These are phyloP conservation scores for Inga laurina DNA, from an alignment of 306 rosid species.

Conservation along the genomic window DNA sequence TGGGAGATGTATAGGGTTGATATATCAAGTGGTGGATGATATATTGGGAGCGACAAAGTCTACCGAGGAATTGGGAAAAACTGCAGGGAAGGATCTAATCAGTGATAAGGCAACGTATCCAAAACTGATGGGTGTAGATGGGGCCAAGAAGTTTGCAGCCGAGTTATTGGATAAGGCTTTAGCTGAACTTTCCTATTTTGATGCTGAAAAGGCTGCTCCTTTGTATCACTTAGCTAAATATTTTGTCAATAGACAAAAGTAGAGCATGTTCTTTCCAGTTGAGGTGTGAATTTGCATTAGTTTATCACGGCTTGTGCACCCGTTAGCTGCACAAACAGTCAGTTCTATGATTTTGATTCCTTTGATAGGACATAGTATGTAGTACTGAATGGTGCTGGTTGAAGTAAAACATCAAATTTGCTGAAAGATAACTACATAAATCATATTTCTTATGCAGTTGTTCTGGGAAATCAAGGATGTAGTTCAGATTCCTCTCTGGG, in stretches of 20 bases:
- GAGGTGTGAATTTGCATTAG: background rate
- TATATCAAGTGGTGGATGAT: conserved; percentile 49
- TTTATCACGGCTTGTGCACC: background rate
- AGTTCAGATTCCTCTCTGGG: background rate
- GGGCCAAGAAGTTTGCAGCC: conserved; percentile 22
- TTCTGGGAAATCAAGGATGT: conserved; percentile 6
- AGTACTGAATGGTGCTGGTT: background rate
- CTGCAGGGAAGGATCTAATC: conserved; percentile 40
- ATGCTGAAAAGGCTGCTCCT: conserved; percentile 16
- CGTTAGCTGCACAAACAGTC: background rate
- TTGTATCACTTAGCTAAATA: background rate
- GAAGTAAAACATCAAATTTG: background rate
- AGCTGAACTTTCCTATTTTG: background rate
- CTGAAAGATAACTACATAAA: background rate
- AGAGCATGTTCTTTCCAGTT: background rate
- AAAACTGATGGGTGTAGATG: conserved; percentile 39
- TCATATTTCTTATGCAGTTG: background rate
- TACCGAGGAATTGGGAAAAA: conserved; percentile 38
- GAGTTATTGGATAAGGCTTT: background rate
- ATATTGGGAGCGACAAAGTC: conserved; percentile 43
- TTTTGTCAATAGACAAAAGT: background rate
- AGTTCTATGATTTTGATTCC: background rate
- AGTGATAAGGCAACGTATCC: conserved; percentile 44
- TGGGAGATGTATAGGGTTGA: conserved; percentile 39
- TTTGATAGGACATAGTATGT: background rate